These are phyloP conservation scores for Voacanga thouarsii DNA, from an alignment of 257 asterid genomes.

Conservation along the genomic window DNA sequence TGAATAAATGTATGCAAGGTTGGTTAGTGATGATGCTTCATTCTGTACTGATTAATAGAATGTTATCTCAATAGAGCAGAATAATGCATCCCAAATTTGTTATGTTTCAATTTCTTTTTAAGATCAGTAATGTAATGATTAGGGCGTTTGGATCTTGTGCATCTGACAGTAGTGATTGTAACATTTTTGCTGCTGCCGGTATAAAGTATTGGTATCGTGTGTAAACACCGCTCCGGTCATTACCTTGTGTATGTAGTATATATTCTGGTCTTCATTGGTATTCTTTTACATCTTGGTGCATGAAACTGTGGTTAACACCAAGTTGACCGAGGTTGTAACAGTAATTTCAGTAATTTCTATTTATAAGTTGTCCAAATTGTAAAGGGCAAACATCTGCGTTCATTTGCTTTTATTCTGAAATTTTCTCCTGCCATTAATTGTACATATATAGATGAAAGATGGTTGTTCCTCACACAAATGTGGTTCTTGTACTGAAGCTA, in stretches of 20 bases:
- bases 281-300: no score
- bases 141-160: slow-evolving; percentile 5
- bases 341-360: no score
- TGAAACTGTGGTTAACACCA: no score
- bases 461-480: no score
- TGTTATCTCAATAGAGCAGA: slow-evolving; percentile 10
- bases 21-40: slow-evolving; percentile 17
- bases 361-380: no score
- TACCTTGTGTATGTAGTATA: neutral
- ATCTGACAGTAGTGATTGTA: slow-evolving; percentile 9
- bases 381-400: no score
- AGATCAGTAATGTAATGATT: neutral
- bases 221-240: neutral
- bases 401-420: no score
- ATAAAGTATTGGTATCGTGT: neutral
- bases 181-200: slow-evolving; percentile 12
- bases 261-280: no score
- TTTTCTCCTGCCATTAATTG: no score
- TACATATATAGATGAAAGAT: no score
- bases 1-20: slow-evolving; percentile 13
- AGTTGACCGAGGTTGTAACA: no score
- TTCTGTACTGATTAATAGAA: slow-evolving; percentile 10
- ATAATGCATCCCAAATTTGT: neutral
- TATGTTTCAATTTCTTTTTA: neutral
- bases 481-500: no score